Base-by-base conservation (phyloP, 768 basidiomycete species). In the Russula virescens region DNA sequence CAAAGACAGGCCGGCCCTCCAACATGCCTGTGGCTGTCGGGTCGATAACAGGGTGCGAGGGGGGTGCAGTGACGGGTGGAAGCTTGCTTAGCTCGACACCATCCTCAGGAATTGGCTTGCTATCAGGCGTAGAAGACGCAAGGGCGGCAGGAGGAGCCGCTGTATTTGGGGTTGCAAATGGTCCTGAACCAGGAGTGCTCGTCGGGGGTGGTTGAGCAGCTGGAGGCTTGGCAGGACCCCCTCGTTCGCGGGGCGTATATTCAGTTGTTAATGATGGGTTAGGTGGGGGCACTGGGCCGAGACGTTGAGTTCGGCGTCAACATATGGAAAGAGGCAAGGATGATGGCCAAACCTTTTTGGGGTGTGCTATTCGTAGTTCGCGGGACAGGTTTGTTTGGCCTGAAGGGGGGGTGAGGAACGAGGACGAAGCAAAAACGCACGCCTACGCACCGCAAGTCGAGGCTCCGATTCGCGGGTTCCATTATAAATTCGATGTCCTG, bases 401-500 rank as follows among this genome's bases (percentile, higher is more conserved):
- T 79, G 64, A 40, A 48, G 40, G 34, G 53, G n/a, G 19, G 23
- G 47, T 58, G 46, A n/a, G 60, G 53, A 35, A 54, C 46, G 14
- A 25, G 7, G n/a, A 25, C 60, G 2, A 51, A 42, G 13, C 56
- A 58, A 49, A 61, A 34, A 26, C 45, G 43, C 5, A 40, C 38
- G 21, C 8, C 23, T 42, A 66, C 76, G 57, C 71, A 87, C 87
- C 90, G 81, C 69, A 92, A 83, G 75, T 93, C 90, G 21, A 89
- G 75, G 5, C 86, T 88, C 59, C 85, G 86, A 19, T 83, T 73
- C 10, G 85, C 77, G 2, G 85, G 85, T 69, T 96, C 91, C 84
- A 92, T 87, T 58, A 96, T 93, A 67, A 96, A 89, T 77, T 96
- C 94, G 65, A 96, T 80, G 71, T 96, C 87, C 88, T 92, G 67